A percentile compares a stretch with the other conserved stretches of the same genome.
Evolutionary conservation across 2,329 filamentous ascomycete genomes (phyloP).

Genomic region (Monilinia fructigena): DNA sequence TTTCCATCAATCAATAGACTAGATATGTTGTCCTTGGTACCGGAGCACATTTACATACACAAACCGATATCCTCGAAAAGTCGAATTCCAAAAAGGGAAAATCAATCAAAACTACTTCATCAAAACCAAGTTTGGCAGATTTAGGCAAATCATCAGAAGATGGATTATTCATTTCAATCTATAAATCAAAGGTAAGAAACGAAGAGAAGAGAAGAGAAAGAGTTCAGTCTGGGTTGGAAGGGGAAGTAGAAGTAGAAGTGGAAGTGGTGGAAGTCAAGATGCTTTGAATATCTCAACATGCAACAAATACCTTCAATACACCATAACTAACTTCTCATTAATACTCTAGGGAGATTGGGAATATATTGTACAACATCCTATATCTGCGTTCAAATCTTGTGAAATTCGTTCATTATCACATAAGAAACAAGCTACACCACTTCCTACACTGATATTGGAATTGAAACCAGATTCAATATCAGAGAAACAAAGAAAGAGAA

Average conservation of each 20-base stretch:
- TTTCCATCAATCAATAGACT: slow-evolving; percentile 43
- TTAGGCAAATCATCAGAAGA: slow-evolving; percentile 26
- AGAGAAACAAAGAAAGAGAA: slow-evolving; percentile 62
- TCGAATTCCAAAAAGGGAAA: slow-evolving; percentile 23
- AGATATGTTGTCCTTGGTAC: slow-evolving; percentile 59
- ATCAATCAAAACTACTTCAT: slow-evolving; percentile 28
- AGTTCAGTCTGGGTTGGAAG: too few relatives aligned
- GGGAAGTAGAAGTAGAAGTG: too few relatives aligned
- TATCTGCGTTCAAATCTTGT: slow-evolving; percentile 39
- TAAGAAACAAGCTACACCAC: slow-evolving; percentile 58
- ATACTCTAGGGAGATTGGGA: slow-evolving; percentile 40
- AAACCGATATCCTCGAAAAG: slow-evolving; percentile 48
- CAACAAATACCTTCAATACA: too few relatives aligned
- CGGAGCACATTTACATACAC: slow-evolving; percentile 43
- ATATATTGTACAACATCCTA: slow-evolving; percentile 37
- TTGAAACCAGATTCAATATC: slow-evolving; percentile 51
- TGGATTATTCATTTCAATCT: slow-evolving; percentile 39
- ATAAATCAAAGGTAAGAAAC: slow-evolving; percentile 42
- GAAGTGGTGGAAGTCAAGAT: background rate
- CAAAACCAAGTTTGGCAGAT: slow-evolving; percentile 38
- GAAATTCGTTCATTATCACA: slow-evolving; percentile 56
- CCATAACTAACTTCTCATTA: slow-evolving; percentile 11
- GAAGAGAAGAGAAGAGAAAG: too few relatives aligned
- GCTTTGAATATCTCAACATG: too few relatives aligned
- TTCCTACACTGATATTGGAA: slow-evolving; percentile 59